Evolutionary conservation across 1,139 yeast species (phyloP).

Genomic region (Hanseniaspora gamundiae): DNA sequence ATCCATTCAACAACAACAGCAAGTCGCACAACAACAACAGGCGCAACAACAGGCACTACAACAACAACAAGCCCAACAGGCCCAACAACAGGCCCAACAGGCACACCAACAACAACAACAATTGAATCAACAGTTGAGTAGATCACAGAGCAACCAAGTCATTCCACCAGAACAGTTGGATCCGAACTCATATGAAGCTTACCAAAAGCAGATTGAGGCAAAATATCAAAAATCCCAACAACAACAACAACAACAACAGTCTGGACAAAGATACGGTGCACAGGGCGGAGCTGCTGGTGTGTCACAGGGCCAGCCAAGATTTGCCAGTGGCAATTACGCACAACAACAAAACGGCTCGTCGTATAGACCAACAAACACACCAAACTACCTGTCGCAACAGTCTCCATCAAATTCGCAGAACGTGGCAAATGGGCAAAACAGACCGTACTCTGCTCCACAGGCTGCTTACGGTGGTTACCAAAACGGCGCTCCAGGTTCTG

Average conservation of each 20-base stretch:
- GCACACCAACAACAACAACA: constrained; percentile 16
- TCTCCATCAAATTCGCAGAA: neutral
- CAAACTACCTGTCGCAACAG: neutral
- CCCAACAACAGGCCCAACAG: constrained; percentile 16
- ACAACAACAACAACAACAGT: constrained; percentile 15
- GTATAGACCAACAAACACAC: neutral
- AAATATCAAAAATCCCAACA: constrained; percentile 17
- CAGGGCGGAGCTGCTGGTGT: neutral
- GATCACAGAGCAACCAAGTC: constrained; percentile 3
- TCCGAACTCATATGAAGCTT: constrained; percentile 27
- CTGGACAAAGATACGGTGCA: constrained; percentile 14
- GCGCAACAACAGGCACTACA: constrained; percentile 14
- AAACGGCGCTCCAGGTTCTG: neutral
- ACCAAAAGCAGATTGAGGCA: constrained; percentile 26
- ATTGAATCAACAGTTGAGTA: constrained; percentile 10
- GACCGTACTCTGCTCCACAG: neutral
- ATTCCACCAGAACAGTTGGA: constrained; percentile 15
- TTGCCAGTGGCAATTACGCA: constrained; percentile 17
- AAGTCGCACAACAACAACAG: constrained; percentile 8
- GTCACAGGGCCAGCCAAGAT: constrained; percentile 15
- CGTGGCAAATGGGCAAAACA: neutral
- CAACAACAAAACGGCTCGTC: constrained; percentile 13
- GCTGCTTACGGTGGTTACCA: neutral
- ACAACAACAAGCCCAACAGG: no score
- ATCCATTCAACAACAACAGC: neutral